Base-by-base conservation (phyloP, 2,329 filamentous ascomycete species). In the Aspergillus eucalypticola region DNA sequence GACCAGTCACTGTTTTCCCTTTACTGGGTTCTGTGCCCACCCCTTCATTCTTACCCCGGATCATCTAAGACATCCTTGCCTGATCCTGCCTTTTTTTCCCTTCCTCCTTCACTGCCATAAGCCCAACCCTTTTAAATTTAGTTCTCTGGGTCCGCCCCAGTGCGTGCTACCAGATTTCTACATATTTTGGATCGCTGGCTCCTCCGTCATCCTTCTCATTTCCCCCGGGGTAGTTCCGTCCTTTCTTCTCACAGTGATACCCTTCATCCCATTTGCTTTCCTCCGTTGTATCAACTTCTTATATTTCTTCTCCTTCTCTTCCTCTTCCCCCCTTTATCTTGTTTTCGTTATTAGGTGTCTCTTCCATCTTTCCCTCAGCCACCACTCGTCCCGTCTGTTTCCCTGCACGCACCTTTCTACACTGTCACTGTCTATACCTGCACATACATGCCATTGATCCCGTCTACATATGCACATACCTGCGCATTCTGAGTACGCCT, bases 21-120 rank as follows among this genome's bases (percentile, higher is more conserved):
- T 39, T 57, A 42, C 42, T 23, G 50, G 27, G 27, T 57, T 51
- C 42, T 35, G 27, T 50, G 21, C 7, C 55, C 46, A 51, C 55
- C 46, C 53, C 53, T 55, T 44, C 53, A 55, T 55, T 46, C 53
- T 55, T 55, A 55, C 53, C 53, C 53, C 53, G 39, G 53, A 55
- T 55, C 53, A 41, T 35, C 53, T 38, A 21, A 55, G 41, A 55
- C 52, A 54, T 54, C 52, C 52, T 23, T 54, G 35, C 38, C 32
- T 35, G 32, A 35, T 35, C 38, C 52, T 54, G 13, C 38, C 35
- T 29, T 10, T 8, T 27, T 29, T 19, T 13, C 46, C 25, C 15
- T 42, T 53, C 29, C 35, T 38, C 25, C 50, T 21, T 55, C 42
- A 55, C 39, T 55, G n/a, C 39, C n/a, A 32, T 27, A 13, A n/a